Evolutionary conservation across 2,329 filamentous ascomycete species (phyloP).

Genomic region (Allantophomopsis cytisporea): DNA sequence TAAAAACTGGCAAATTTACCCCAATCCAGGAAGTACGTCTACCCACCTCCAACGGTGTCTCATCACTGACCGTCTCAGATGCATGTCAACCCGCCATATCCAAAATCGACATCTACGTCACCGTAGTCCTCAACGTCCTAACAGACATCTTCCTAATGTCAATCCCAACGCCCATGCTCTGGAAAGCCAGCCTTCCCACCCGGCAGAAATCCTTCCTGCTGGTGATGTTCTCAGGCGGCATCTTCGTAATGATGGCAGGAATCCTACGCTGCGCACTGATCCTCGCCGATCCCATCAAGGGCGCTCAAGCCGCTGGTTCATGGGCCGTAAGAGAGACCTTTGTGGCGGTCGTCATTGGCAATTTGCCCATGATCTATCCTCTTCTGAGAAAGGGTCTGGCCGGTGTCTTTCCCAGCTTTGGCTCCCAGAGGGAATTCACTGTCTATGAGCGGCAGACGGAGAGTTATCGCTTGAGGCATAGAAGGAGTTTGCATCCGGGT

Average conservation of each 20-base stretch:
- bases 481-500: too few relatives aligned
- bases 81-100: slow-evolving; percentile 37
- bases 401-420: too few relatives aligned
- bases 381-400: slow-evolving; percentile 1
- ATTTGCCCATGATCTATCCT: slow-evolving; percentile 20
- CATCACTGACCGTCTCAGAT: slow-evolving; percentile 16
- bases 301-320: slow-evolving; percentile 20
- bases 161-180: slow-evolving; percentile 43
- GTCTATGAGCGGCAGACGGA: too few relatives aligned
- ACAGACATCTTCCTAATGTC: slow-evolving; percentile 45
- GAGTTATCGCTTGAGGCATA: too few relatives aligned
- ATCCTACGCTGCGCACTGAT: slow-evolving; percentile 39
- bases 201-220: slow-evolving; percentile 35
- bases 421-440: too few relatives aligned
- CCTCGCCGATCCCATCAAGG: slow-evolving; percentile 22
- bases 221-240: slow-evolving; percentile 37
- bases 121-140: slow-evolving; percentile 33
- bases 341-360: slow-evolving; percentile 23
- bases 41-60: not conserved
- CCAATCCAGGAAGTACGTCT: slow-evolving; percentile 36
- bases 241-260: slow-evolving; percentile 38
- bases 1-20: slow-evolving; percentile 43
- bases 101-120: slow-evolving; percentile 34
- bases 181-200: slow-evolving; percentile 30
- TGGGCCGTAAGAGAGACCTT: slow-evolving; percentile 23